These are phyloP conservation scores for Thelephora ganbajun DNA, from an alignment of 768 basidiomycete species.

Conservation along the genomic window DNA sequence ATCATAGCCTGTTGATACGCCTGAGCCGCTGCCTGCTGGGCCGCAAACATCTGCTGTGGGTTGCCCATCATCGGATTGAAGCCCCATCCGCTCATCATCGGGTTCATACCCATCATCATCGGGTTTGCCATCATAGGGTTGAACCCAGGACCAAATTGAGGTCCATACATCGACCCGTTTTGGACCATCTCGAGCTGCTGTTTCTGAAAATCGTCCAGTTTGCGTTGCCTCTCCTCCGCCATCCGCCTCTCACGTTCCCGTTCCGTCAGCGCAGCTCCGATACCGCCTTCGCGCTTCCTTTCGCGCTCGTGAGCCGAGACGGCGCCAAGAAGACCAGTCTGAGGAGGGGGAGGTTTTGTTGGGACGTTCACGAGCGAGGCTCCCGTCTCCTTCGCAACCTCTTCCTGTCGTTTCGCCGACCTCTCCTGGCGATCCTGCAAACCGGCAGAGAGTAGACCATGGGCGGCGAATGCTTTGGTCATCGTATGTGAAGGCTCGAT, in stretches of 20 bases:
- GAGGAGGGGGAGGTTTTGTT: constrained; percentile 86
- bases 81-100: constrained; percentile 42
- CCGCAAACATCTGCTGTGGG: constrained; percentile 72
- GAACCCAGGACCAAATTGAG: constrained; percentile 26
- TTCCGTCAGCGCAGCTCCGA: constrained; percentile 90
- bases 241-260: constrained; percentile 85
- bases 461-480: constrained; percentile 91
- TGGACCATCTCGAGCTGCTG: constrained; percentile 88
- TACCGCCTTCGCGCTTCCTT: constrained; percentile 85
- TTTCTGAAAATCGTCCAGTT: constrained; percentile 81
- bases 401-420: constrained; percentile 91
- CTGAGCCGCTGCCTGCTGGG: constrained; percentile 70
- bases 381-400: constrained; percentile 82
- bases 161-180: constrained; percentile 53
- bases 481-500: constrained; percentile 61
- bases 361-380: constrained; percentile 93
- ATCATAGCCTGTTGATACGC: constrained; percentile 88
- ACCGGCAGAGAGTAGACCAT: constrained; percentile 88
- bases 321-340: constrained; percentile 89
- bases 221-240: constrained; percentile 86
- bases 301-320: constrained; percentile 94
- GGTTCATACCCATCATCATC: constrained; percentile 44
- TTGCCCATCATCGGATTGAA: constrained; percentile 40
- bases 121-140: constrained; percentile 69
- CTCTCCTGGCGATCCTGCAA: constrained; percentile 92